A percentile compares a stretch with the other conserved stretches of the same genome.
phyloP scores from a whole-genome alignment of 2,329 filamentous ascomycete species.

The Fusarium tjaetaba region DNA sequence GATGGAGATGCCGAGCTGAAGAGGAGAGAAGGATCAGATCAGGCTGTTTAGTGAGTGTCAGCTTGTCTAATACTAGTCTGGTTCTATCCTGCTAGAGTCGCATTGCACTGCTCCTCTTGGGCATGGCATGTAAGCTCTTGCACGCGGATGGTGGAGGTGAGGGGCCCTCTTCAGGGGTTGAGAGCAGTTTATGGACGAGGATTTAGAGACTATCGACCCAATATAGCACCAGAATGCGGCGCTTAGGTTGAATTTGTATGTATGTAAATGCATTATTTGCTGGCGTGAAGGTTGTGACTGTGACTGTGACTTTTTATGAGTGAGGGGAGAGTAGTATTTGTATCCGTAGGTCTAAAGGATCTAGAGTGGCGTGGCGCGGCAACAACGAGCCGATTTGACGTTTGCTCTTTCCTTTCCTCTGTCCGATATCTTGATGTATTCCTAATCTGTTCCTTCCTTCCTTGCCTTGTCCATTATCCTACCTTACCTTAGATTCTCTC shows the following conservation, averaged over 20 bases:
- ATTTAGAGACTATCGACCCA: conserved; percentile 12
- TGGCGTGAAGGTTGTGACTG: neutral
- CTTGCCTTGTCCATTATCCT: neutral
- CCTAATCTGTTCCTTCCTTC: neutral
- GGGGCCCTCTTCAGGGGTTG: conserved; percentile 6
- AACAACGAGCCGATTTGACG: conserved; percentile 9
- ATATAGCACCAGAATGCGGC: conserved; percentile 19
- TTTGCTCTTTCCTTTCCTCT: conserved; percentile 5
- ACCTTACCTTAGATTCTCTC: neutral
- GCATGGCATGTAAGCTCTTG: conserved; percentile 10
- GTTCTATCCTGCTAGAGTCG: neutral
- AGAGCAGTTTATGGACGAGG: conserved; percentile 7
- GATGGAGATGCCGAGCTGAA: conserved; percentile 6
- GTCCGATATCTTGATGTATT: neutral
- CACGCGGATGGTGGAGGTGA: conserved; percentile 9
- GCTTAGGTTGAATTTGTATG: conserved; percentile 1
- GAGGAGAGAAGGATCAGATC: neutral
- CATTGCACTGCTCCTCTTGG: conserved; percentile 16
- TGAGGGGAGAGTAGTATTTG: neutral
- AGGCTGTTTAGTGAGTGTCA: neutral
- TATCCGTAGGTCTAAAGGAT: neutral
- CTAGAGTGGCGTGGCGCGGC: conserved; percentile 11
- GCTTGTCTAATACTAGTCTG: neutral
- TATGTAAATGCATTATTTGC: neutral
- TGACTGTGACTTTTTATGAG: neutral